Base-by-base conservation (phyloP, 2,329 filamentous ascomycete genomes). In the Orbilia brochopaga region DNA sequence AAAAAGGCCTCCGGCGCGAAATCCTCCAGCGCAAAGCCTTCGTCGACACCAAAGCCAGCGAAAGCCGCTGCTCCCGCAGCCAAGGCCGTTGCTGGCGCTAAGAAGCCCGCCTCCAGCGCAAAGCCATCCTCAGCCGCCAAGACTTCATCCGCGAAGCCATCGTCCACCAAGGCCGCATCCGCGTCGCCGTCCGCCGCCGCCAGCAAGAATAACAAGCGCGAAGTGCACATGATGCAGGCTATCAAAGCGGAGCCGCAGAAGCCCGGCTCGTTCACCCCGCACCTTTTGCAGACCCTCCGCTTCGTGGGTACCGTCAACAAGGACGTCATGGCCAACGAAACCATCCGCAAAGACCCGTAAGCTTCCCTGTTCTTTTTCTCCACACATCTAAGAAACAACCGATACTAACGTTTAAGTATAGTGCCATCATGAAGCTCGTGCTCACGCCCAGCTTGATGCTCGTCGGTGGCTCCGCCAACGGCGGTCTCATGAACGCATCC, bases 381-480 rank as follows among this genome's bases (percentile, higher is more conserved):
- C n/a, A n/a, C n/a, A n/a, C n/a, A n/a, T n/a, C n/a, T n/a, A n/a
- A n/a, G n/a, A n/a, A n/a, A n/a, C n/a, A n/a, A n/a, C n/a, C n/a
- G n/a, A n/a, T n/a, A n/a, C n/a, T n/a, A n/a, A n/a, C n/a, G n/a
- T n/a, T n/a, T n/a, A n/a, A n/a, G n/a, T n/a, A n/a, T n/a, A 56
- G 27, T 40, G 46, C 17, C 19, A 59, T 70, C 59, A 70, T 70
- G 66, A 70, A 70, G 27, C 66, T 70, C 8, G 59, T 70, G 42
- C 83, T 91, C 74, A 85, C 89, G 78, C 89, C 89, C 6, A 82
- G 81, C n/a, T 85, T 92, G 67, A 86, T 86, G 15, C 83, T 92
- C 52, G 83, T 84, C 11, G 88, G 83, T n/a, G 81, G 79, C 44
- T 85, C 83, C 75, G 76, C 81, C 27, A 78, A 79, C 13, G 86